Conservation (phyloP, 805 yeast species). For the Trichomonascus vanleenenianus region DNA sequence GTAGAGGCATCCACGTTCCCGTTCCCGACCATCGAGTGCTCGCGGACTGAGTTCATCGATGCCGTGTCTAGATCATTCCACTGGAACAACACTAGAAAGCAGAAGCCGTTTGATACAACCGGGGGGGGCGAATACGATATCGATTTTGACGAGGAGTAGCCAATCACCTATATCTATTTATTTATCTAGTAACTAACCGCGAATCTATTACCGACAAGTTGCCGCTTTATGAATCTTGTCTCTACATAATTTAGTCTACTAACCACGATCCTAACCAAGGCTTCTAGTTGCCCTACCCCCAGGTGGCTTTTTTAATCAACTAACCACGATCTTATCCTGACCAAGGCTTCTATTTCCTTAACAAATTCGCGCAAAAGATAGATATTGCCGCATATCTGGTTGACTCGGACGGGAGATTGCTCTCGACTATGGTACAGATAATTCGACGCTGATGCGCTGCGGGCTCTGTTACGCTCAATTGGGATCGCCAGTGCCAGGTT, state of each 20-base stretch:
- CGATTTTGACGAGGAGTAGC: conserved; percentile 4
- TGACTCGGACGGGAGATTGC: conserved; percentile 2
- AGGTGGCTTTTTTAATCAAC: too few species aligned
- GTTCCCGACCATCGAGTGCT: conserved; percentile 78
- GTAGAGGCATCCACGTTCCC: conserved; percentile 81
- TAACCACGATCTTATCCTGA: conserved; percentile 21
- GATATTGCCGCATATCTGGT: conserved; percentile 21
- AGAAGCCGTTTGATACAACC: conserved; percentile 51
- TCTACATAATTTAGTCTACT: too few species aligned
- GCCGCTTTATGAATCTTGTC: too few species aligned
- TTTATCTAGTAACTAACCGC: too few species aligned
- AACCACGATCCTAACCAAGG: conserved; percentile 21
- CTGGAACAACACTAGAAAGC: conserved; percentile 87
- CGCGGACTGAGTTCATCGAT: conserved; percentile 63
- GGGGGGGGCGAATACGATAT: conserved; percentile 11
- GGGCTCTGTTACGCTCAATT: not conserved
- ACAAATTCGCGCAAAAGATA: conserved; percentile 21
- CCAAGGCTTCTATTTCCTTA: conserved; percentile 23
- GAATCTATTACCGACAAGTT: not conserved
- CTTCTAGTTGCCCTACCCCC: too few species aligned
- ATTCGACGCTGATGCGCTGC: too few species aligned
- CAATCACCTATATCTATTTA: not conserved
- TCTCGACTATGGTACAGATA: not conserved
- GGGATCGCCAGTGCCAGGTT: not conserved
- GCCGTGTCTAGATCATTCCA: conserved; percentile 79